These are phyloP conservation scores for Silene vulgaris DNA, from an alignment of 179 eudicot species.

Conservation along the genomic window DNA sequence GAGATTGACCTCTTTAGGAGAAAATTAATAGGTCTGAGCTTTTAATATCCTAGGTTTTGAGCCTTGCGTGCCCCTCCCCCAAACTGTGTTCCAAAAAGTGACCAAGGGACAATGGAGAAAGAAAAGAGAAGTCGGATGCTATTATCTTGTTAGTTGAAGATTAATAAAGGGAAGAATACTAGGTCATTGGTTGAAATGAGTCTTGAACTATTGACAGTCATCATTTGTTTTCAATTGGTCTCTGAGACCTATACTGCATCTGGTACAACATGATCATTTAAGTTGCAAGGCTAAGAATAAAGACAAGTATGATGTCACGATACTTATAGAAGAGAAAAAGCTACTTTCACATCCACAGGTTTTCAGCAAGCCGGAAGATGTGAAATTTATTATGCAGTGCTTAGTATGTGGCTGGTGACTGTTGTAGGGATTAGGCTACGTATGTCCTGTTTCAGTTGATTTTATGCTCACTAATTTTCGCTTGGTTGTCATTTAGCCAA, in stretches of 20 bases:
- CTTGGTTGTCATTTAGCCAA: not conserved
- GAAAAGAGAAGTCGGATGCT: slow-evolving; percentile 4
- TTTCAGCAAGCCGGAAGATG: not conserved
- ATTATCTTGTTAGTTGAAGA: not conserved
- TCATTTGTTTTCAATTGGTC: not conserved
- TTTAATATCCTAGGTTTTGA: not conserved
- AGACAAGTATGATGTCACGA: too few species aligned
- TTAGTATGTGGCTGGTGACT: not conserved
- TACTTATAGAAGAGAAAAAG: too few species aligned
- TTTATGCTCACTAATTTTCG: not conserved
- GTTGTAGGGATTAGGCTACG: not conserved
- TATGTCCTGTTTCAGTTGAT: not conserved
- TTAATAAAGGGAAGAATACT: not conserved
- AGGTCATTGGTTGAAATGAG: not conserved
- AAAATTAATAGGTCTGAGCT: not conserved
- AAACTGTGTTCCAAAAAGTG: not conserved
- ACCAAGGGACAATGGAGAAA: not conserved
- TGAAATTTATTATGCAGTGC: not conserved
- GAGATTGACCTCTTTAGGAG: not conserved
- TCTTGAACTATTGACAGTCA: not conserved
- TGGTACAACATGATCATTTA: not conserved
- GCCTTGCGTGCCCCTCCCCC: not conserved
- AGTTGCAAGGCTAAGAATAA: not conserved
- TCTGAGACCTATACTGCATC: not conserved
- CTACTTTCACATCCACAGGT: too few species aligned